phyloP scores from a whole-genome alignment of 257 asterid genomes.

The Solanum paucissectum region DNA sequence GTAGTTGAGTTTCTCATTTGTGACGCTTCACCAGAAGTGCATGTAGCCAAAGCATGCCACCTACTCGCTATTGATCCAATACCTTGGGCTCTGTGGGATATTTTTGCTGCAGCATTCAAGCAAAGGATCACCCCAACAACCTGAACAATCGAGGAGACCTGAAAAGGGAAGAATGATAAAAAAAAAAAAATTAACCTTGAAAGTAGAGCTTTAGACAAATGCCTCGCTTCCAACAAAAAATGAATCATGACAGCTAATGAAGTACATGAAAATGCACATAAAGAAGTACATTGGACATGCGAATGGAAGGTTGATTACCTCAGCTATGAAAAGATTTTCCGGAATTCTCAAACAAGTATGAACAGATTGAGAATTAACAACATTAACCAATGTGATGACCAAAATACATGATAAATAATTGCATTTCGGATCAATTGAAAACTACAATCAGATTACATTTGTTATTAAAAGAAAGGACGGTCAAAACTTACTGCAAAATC shows the following conservation, averaged over 20 bases:
- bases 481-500: constrained; percentile 80
- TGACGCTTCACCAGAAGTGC: constrained; percentile 36
- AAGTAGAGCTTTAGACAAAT: not conserved
- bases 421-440: not conserved
- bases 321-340: not conserved
- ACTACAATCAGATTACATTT: not conserved
- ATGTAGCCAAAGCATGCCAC: constrained; percentile 69
- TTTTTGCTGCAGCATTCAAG: constrained; percentile 69
- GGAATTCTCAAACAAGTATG: not conserved
- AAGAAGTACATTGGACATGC: not conserved
- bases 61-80: constrained; percentile 54
- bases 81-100: constrained; percentile 76
- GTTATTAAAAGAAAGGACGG: not conserved
- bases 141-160: constrained; percentile 66
- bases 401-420: not conserved
- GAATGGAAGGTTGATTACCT: not conserved
- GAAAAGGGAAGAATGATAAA: not conserved
- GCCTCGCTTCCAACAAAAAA: not conserved
- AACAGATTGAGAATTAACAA: not conserved
- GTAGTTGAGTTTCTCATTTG: constrained; percentile 32
- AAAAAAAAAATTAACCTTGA: not conserved
- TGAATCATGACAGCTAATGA: not conserved
- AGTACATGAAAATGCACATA: not conserved
- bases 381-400: not conserved
- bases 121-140: constrained; percentile 60